These are phyloP conservation scores for Microdochium bolleyi DNA, from an alignment of 2,329 filamentous ascomycete species.

Conservation along the genomic window DNA sequence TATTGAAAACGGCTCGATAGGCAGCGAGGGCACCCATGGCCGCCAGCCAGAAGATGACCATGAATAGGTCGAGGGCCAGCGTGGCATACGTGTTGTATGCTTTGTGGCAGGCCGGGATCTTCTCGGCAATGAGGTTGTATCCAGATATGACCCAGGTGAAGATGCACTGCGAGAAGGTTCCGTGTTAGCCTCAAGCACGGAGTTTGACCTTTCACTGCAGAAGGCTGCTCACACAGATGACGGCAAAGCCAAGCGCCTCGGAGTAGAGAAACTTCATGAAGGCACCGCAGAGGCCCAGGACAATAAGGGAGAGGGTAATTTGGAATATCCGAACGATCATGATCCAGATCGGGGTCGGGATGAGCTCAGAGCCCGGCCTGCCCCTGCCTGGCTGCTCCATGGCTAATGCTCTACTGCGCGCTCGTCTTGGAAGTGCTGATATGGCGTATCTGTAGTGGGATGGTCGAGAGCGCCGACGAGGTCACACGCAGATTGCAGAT, in stretches of 20 bases:
- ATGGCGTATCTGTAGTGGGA: background rate
- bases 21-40: slow-evolving; percentile 31
- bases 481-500: too few species aligned
- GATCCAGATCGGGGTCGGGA: slow-evolving; percentile 35
- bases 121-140: slow-evolving; percentile 34
- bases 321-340: slow-evolving; percentile 29
- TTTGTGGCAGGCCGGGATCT: slow-evolving; percentile 20
- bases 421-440: background rate
- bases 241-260: slow-evolving; percentile 28
- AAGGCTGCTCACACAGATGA: slow-evolving; percentile 27
- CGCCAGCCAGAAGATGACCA: slow-evolving; percentile 39
- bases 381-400: background rate
- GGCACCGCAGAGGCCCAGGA: slow-evolving; percentile 32
- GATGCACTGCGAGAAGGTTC: slow-evolving; percentile 22
- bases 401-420: background rate
- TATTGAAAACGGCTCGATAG: slow-evolving; percentile 25
- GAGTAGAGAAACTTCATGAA: slow-evolving; percentile 31
- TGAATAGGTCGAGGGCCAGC: slow-evolving; percentile 31
- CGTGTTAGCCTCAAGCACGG: background rate
- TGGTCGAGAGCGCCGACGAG: background rate
- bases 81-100: slow-evolving; percentile 36
- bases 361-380: slow-evolving; percentile 13
- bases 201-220: background rate
- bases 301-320: slow-evolving; percentile 30
- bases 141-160: slow-evolving; percentile 35